Conservation (phyloP, 1,139 yeast genomes). For the Nadsonia commutata region DNA sequence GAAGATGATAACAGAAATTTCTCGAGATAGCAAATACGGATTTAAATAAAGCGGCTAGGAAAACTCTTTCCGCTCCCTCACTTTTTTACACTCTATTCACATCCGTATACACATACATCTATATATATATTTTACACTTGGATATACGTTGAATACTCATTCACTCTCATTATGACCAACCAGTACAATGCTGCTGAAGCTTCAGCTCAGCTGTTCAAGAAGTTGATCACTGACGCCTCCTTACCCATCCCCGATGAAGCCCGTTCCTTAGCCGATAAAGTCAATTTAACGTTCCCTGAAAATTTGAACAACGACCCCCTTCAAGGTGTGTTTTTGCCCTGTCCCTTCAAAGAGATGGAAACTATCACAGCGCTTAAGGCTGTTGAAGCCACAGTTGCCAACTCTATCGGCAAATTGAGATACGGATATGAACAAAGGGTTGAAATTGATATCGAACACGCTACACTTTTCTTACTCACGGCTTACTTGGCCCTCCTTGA, state of each 20-base stretch:
- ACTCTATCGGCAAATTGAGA: constrained; percentile 17
- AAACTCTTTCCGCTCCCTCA: no score
- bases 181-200: not conserved
- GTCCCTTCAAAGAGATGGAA: constrained; percentile 23
- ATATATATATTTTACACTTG: not conserved
- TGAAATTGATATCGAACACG: constrained; percentile 19
- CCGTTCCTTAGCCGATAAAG: constrained; percentile 10
- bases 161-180: not conserved
- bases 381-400: constrained; percentile 19
- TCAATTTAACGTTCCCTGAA: constrained; percentile 13
- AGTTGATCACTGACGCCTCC: constrained; percentile 12
- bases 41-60: no score
- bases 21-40: no score
- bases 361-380: constrained; percentile 22
- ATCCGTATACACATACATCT: not conserved
- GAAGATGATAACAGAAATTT: no score
- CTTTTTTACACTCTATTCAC: no score
- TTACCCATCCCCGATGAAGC: constrained; percentile 17
- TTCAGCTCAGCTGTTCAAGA: constrained; percentile 7
- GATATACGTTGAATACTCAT: no score
- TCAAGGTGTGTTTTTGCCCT: constrained; percentile 15
- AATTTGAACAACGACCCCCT: constrained; percentile 10
- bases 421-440: constrained; percentile 13
- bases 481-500: constrained; percentile 22
- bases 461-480: constrained; percentile 20